Evolutionary conservation across 2,329 filamentous ascomycete species (phyloP), one percentile per base, ranked within the genome.

Genomic region (Laburnicola sp.): DNA sequence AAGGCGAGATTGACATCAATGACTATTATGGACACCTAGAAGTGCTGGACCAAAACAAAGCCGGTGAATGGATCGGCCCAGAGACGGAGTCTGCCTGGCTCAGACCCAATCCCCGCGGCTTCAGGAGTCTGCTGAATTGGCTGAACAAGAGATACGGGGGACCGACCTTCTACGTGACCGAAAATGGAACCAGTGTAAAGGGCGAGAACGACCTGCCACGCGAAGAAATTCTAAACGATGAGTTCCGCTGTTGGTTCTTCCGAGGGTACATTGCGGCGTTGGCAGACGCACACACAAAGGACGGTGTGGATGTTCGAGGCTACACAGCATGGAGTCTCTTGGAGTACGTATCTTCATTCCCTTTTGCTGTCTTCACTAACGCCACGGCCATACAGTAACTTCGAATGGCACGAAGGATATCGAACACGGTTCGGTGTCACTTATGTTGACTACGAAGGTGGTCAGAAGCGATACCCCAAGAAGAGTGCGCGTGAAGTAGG

Each of bases 341-440:
- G 82, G 91, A 95, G 81, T 84, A 76, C 72, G 79, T 79, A 54
- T 51, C 47, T 56, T 56, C 47, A 34, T 37, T 54, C 50, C 42
- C 52, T 22, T 50, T 41, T 23, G 40, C 53, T 47, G 9, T 45
- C n/a, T 40, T n/a, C 48, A 47, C 65, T 68, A 60, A 69, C 57
- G 36, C n/a, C 11, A n/a, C 40, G 51, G 61, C 51, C 57, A 49
- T 64, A 48, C 64, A 83, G 80, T 74, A 93, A 93, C 77, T 93
- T 93, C 65, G 89, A 93, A 74, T 93, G 89, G 89, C 88, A 90
- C n/a, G 90, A 95, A 71, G 90, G 90, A 8, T 96, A 93, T 68
- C 86, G 89, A 76, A 94, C 89, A 37, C 82, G 90, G 35, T 95
- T 95, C 64, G 90, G 90, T 25, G 89, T 91, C 50, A 89, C 86